phyloP scores from a whole-genome alignment of 2,329 filamentous ascomycete genomes.

The Botrytis tulipae region DNA sequence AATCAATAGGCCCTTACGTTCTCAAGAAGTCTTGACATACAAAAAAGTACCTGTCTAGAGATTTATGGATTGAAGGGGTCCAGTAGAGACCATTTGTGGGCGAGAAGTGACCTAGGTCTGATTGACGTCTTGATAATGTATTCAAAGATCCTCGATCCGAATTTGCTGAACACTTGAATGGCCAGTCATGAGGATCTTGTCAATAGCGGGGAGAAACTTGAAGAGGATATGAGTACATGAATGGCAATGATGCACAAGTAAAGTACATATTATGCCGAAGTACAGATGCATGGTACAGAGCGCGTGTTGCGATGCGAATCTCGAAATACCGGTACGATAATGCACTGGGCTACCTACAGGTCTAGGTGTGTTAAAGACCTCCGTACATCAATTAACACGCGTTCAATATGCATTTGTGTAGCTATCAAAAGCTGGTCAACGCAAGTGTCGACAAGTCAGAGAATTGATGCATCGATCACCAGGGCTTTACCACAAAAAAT shows the following conservation, averaged over 20 bases:
- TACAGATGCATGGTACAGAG: slow-evolving; percentile 5
- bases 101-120: background rate
- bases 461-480: slow-evolving; percentile 2
- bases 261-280: slow-evolving; percentile 1
- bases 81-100: background rate
- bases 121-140: background rate
- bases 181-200: background rate
- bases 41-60: background rate
- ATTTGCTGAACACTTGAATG: background rate
- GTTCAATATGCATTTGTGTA: slow-evolving; percentile 17
- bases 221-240: background rate
- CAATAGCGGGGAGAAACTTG: background rate
- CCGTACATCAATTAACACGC: slow-evolving; percentile 10
- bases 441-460: slow-evolving; percentile 8
- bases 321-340: slow-evolving; percentile 14
- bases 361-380: background rate
- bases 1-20: background rate
- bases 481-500: background rate
- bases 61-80: background rate
- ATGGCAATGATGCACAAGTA: slow-evolving; percentile 1
- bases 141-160: background rate
- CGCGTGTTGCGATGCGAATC: slow-evolving; percentile 4
- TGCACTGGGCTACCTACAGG: slow-evolving; percentile 9
- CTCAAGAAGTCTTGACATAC: slow-evolving; percentile 13
- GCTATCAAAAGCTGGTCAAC: background rate